Conservation (phyloP, 2,329 filamentous ascomycete species). For the Beauveria bassiana region DNA sequence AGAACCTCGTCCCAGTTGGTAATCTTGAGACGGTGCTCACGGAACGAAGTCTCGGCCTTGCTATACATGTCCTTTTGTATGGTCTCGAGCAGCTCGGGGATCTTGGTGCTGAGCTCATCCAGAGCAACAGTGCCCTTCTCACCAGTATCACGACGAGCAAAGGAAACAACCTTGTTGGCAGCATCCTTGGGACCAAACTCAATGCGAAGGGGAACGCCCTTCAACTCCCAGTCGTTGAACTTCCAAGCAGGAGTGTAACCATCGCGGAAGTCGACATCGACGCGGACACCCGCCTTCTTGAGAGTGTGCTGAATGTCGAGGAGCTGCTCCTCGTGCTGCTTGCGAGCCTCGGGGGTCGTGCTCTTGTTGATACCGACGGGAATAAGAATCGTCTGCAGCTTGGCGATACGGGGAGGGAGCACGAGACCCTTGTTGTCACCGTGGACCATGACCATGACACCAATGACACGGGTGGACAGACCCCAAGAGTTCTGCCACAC, state of each 20-base stretch:
- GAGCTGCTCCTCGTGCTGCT: conserved; percentile 68
- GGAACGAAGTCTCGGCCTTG: conserved; percentile 72
- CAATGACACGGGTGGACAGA: conserved; percentile 91
- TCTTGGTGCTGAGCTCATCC: conserved; percentile 60
- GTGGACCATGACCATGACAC: conserved; percentile 98
- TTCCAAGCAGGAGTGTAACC: conserved; percentile 95
- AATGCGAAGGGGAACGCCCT: conserved; percentile 85
- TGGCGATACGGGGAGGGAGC: conserved; percentile 82
- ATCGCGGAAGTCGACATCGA: conserved; percentile 76
- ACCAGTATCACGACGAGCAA: conserved; percentile 77
- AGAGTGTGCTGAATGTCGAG: conserved; percentile 63
- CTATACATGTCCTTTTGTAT: conserved; percentile 78
- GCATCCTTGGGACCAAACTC: conserved; percentile 96
- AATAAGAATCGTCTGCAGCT: conserved; percentile 78
- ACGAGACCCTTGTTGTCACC: conserved; percentile 93
- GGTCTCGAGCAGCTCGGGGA: conserved; percentile 76
- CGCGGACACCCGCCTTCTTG: conserved; percentile 65
- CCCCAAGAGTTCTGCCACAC: conserved; percentile 99
- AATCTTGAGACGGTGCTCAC: conserved; percentile 70
- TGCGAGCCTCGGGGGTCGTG: conserved; percentile 70
- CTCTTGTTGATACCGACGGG: conserved; percentile 91
- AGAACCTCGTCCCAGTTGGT: conserved; percentile 88
- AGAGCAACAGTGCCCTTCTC: conserved; percentile 78
- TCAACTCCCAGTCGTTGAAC: conserved; percentile 98
- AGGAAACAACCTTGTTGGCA: conserved; percentile 75